phyloP scores from a whole-genome alignment of 1,284 basidiomycete species.

The Fomitiporia mediterranea region DNA sequence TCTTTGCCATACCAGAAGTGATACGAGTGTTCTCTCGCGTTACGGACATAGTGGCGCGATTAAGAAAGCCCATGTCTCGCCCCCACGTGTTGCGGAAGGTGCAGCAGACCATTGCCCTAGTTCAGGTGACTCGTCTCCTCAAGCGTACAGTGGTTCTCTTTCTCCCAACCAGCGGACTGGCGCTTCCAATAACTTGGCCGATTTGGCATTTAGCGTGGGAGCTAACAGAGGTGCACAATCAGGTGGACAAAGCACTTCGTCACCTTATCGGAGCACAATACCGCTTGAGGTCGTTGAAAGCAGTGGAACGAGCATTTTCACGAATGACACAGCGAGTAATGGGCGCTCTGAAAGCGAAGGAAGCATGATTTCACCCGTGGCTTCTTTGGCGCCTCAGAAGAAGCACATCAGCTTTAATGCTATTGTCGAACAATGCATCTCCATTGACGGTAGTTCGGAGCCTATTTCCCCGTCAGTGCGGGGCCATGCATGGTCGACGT shows the following conservation, averaged over 20 bases:
- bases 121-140: not conserved
- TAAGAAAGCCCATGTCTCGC: constrained; percentile 2
- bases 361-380: not conserved
- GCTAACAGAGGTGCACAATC: not conserved
- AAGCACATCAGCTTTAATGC: constrained; percentile 97
- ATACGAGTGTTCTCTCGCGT: constrained; percentile 59
- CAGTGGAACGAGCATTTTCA: constrained; percentile 2
- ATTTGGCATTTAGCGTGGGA: constrained; percentile 4
- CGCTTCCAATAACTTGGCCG: constrained; percentile 16
- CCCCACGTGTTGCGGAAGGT: constrained; percentile 13
- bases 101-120: constrained; percentile 3
- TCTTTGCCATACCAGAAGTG: constrained; percentile 77
- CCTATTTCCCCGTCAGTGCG: constrained; percentile 33
- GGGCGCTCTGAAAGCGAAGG: constrained; percentile 2
- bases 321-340: not conserved
- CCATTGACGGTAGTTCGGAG: constrained; percentile 65
- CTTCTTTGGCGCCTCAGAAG: constrained; percentile 38
- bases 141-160: not conserved
- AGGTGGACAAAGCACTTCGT: not conserved
- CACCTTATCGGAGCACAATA: not conserved
- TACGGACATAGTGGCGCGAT: constrained; percentile 2
- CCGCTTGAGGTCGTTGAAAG: constrained; percentile 9
- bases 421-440: constrained; percentile 96
- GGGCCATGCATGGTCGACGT: constrained; percentile 26
- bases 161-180: constrained; percentile 14